Conservation (phyloP, 768 basidiomycete species). For the Rhizopogon sp. region DNA sequence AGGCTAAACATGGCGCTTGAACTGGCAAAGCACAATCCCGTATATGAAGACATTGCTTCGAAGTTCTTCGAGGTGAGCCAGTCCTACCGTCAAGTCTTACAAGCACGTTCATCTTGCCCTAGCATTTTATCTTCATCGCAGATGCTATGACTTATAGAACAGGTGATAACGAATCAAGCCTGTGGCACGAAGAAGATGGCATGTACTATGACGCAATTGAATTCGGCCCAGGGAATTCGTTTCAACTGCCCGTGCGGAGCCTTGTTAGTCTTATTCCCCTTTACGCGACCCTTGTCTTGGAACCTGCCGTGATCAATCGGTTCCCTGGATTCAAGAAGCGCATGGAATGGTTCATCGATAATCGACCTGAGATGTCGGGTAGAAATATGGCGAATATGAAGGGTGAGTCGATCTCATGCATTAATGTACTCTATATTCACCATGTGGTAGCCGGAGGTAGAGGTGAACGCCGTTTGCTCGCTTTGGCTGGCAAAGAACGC, state of each 20-base stretch:
- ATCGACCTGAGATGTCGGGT: conserved; percentile 80
- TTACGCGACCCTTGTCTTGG: conserved; percentile 91
- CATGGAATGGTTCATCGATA: conserved; percentile 97
- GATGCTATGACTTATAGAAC: conserved; percentile 95
- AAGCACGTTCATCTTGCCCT: conserved; percentile 10
- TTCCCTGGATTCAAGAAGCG: conserved; percentile 99
- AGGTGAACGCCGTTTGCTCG: conserved; percentile 83
- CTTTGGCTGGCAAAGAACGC: conserved; percentile 88
- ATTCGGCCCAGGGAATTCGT: conserved; percentile 73
- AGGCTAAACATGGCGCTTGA: conserved; percentile 98
- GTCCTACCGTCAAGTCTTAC: conserved; percentile 2
- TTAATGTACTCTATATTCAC: not conserved
- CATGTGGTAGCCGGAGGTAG: conserved; percentile 47
- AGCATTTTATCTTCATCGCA: conserved; percentile 98
- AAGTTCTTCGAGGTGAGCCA: conserved; percentile 83
- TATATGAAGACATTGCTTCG: conserved; percentile 98
- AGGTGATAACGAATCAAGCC: conserved; percentile 70
- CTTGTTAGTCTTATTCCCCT: conserved; percentile 97
- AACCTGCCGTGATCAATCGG: conserved; percentile 81
- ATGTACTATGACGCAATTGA: conserved; percentile 99
- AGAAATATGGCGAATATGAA: conserved; percentile 98
- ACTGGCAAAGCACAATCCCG: conserved; percentile 93
- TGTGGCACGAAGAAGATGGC: conserved; percentile 97
- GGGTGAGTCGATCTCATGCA: conserved; percentile 35
- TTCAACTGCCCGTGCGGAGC: conserved; percentile 90